Evolutionary conservation across 1,139 yeast species (phyloP).

Genomic region (Chernovozyma sophiae-reginae): DNA sequence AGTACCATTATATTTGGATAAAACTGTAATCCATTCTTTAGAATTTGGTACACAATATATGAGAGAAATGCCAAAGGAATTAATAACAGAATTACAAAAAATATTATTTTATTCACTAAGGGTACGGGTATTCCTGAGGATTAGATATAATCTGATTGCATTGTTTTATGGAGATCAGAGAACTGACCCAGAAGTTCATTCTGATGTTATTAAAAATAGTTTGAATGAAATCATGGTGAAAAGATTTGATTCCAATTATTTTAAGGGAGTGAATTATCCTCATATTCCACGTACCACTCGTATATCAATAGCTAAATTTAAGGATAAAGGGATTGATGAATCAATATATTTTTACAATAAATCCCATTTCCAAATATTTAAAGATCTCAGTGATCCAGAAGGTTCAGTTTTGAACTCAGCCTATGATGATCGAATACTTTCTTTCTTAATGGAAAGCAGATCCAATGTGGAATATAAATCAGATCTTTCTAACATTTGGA

Average conservation of each 20-base stretch:
- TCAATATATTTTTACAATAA: constrained; percentile 10
- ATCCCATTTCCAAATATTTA: constrained; percentile 8
- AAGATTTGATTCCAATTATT: constrained; percentile 11
- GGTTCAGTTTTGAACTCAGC: background rate
- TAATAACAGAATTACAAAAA: background rate
- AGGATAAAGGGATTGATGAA: background rate
- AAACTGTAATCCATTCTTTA: background rate
- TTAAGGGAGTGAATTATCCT: constrained; percentile 9
- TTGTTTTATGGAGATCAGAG: constrained; percentile 18
- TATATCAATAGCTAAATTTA: constrained; percentile 4
- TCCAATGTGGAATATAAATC: background rate
- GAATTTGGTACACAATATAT: constrained; percentile 2
- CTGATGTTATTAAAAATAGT: constrained; percentile 6
- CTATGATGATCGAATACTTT: background rate
- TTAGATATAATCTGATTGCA: constrained; percentile 17
- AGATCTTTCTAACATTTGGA: too few species aligned
- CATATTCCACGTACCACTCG: constrained; percentile 16
- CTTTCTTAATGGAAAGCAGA: background rate
- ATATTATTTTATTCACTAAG: background rate
- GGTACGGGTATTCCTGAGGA: constrained; percentile 22
- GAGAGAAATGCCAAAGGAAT: background rate
- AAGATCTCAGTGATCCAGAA: background rate
- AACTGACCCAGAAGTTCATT: constrained; percentile 7
- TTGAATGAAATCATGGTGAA: constrained; percentile 22
- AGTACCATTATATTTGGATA: constrained; percentile 13